A percentile compares a stretch with the other conserved stretches of the same genome.
phyloP scores from a whole-genome alignment of 208 protist species.

The Leishmania mexicana region DNA sequence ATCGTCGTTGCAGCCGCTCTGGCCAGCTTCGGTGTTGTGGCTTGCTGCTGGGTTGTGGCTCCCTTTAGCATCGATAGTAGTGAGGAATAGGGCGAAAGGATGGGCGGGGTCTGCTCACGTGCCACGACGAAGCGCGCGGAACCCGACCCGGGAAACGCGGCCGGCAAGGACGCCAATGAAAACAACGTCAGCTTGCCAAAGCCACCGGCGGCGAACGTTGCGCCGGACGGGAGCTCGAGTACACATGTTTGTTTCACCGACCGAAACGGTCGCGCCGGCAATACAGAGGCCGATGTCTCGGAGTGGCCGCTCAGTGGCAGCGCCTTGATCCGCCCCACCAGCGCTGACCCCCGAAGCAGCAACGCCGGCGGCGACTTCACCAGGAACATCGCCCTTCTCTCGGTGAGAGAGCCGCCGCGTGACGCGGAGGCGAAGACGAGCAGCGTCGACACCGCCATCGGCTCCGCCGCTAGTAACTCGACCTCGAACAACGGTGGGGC shows the following conservation, averaged over 20 bases:
- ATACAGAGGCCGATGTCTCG: neutral
- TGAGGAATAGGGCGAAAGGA: neutral
- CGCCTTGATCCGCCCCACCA: slow-evolving; percentile 3
- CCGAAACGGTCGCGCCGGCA: neutral
- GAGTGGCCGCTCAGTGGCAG: neutral
- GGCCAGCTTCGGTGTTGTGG: neutral
- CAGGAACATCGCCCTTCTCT: neutral
- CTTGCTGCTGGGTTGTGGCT: no score
- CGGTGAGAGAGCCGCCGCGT: neutral
- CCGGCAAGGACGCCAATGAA: neutral
- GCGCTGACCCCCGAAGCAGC: neutral
- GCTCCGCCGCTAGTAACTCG: neutral
- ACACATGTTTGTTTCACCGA: neutral
- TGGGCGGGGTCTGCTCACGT: slow-evolving; percentile 24
- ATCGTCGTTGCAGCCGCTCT: neutral
- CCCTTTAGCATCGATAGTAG: neutral
- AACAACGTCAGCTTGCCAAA: neutral
- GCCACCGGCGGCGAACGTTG: neutral
- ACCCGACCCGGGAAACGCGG: neutral
- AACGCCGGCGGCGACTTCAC: neutral
- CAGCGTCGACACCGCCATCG: neutral
- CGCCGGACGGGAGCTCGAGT: neutral
- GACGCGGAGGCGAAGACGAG: neutral
- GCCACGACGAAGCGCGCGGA: slow-evolving; percentile 16
- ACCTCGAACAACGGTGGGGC: neutral